Percentiles rank a stretch among this genome's conserved stretches.
Conservation (phyloP, 371 early-diverging fungal genomes). For the Saksenaea oblongispora region DNA sequence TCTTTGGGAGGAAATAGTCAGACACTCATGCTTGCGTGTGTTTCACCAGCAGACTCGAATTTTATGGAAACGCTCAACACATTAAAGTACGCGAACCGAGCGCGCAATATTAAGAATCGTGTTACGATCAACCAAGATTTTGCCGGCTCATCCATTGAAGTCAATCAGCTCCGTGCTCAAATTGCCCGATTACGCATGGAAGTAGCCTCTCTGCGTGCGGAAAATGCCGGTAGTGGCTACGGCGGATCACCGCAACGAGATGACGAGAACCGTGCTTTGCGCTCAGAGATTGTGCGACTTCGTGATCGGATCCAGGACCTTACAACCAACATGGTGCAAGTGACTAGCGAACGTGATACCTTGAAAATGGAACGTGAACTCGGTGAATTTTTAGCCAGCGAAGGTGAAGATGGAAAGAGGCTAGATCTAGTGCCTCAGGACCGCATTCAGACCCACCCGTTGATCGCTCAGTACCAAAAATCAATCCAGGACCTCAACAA, state of each 20-base stretch:
- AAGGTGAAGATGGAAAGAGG: neutral
- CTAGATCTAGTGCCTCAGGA: neutral
- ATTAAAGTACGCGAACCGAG: constrained; percentile 87
- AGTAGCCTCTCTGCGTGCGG: constrained; percentile 47
- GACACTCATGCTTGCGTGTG: constrained; percentile 92
- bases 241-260: constrained; percentile 18
- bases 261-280: constrained; percentile 52
- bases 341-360: constrained; percentile 65
- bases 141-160: constrained; percentile 52
- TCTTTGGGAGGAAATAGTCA: constrained; percentile 92
- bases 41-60: constrained; percentile 76
- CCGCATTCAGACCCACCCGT: constrained; percentile 30
- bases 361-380: constrained; percentile 55
- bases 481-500: constrained; percentile 46
- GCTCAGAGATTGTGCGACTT: constrained; percentile 51
- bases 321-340: constrained; percentile 49
- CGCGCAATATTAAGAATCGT: constrained; percentile 84
- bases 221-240: constrained; percentile 29
- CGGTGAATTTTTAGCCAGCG: constrained; percentile 6
- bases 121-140: constrained; percentile 74
- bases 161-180: constrained; percentile 67
- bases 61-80: constrained; percentile 90
- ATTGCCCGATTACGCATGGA: constrained; percentile 63
- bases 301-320: constrained; percentile 57
- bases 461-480: constrained; percentile 51